These are phyloP conservation scores for Anthracocystis setariae DNA, from an alignment of 1,284 basidiomycete species.

Conservation along the genomic window DNA sequence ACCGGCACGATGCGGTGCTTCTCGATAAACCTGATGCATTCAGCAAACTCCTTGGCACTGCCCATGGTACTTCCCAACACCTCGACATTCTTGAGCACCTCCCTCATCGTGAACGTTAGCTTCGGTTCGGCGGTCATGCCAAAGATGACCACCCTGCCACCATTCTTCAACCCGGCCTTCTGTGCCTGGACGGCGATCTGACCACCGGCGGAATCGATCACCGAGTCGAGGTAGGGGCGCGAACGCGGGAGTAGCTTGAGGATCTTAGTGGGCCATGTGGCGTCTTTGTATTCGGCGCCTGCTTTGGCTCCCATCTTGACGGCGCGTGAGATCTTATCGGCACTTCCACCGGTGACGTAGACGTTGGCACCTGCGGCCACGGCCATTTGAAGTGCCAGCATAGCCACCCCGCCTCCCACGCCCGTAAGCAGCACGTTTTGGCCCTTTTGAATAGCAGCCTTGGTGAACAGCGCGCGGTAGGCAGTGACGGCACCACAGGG, in stretches of 20 bases:
- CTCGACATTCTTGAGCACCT: conserved; percentile 80
- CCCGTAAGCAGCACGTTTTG: conserved; percentile 78
- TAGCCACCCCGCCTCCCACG: conserved; percentile 77
- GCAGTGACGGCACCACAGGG: conserved; percentile 82
- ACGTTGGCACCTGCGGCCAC: conserved; percentile 80
- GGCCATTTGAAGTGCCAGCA: conserved; percentile 80
- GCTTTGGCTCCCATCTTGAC: conserved; percentile 78
- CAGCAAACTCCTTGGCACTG: conserved; percentile 78
- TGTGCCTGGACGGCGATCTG: conserved; percentile 76
- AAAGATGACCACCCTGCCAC: conserved; percentile 76
- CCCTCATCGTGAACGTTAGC: conserved; percentile 79
- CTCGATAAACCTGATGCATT: conserved; percentile 78
- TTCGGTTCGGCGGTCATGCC: conserved; percentile 75
- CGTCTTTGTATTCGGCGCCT: conserved; percentile 79
- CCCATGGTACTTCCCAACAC: conserved; percentile 83
- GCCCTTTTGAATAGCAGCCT: conserved; percentile 75
- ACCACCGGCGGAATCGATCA: conserved; percentile 84
- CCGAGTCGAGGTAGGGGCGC: conserved; percentile 73
- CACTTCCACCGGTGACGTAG: conserved; percentile 81
- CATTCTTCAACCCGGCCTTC: conserved; percentile 74
- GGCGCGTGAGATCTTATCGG: conserved; percentile 78
- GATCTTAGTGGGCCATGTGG: conserved; percentile 77
- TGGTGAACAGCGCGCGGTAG: conserved; percentile 81
- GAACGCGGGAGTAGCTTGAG: conserved; percentile 71
- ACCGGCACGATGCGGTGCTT: conserved; percentile 78